phyloP scores from a whole-genome alignment of 2,329 filamentous ascomycete species.

The Fusarium avenaceum region DNA sequence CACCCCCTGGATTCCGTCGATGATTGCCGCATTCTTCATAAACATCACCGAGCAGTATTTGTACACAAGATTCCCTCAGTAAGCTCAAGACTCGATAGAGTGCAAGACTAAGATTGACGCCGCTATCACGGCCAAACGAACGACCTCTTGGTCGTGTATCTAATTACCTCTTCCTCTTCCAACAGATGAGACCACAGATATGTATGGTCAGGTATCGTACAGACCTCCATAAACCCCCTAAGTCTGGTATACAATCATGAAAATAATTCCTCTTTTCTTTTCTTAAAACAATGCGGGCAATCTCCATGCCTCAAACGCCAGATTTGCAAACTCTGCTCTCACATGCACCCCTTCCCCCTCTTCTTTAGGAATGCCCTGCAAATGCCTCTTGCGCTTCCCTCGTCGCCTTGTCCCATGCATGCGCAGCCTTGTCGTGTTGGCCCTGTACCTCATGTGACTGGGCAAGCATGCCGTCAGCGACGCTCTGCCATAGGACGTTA shows the following conservation, averaged over 20 bases:
- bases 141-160: slow-evolving; percentile 34
- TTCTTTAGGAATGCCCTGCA: slow-evolving; percentile 49
- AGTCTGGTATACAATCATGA: slow-evolving; percentile 49
- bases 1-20: slow-evolving; percentile 61
- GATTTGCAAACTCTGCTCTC: slow-evolving; percentile 36
- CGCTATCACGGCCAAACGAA: slow-evolving; percentile 31
- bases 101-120: slow-evolving; percentile 32
- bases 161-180: slow-evolving; percentile 38
- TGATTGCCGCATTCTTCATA: slow-evolving; percentile 42
- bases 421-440: slow-evolving; percentile 61
- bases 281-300: slow-evolving; percentile 39
- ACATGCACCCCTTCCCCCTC: slow-evolving; percentile 5
- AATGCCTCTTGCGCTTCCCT: slow-evolving; percentile 60
- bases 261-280: slow-evolving; percentile 44
- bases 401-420: slow-evolving; percentile 59
- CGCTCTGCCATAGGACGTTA: slow-evolving; percentile 82
- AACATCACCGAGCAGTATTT: slow-evolving; percentile 27
- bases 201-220: slow-evolving; percentile 45
- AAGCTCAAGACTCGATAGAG: slow-evolving; percentile 36
- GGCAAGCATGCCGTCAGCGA: slow-evolving; percentile 82
- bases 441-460: slow-evolving; percentile 82
- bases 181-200: slow-evolving; percentile 35
- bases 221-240: slow-evolving; percentile 29
- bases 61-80: slow-evolving; percentile 28
- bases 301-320: slow-evolving; percentile 46